A percentile compares a stretch with the other conserved stretches of the same genome.
Conservation (phyloP, 2,329 filamentous ascomycete genomes). For the Dactylellina sp. region DNA sequence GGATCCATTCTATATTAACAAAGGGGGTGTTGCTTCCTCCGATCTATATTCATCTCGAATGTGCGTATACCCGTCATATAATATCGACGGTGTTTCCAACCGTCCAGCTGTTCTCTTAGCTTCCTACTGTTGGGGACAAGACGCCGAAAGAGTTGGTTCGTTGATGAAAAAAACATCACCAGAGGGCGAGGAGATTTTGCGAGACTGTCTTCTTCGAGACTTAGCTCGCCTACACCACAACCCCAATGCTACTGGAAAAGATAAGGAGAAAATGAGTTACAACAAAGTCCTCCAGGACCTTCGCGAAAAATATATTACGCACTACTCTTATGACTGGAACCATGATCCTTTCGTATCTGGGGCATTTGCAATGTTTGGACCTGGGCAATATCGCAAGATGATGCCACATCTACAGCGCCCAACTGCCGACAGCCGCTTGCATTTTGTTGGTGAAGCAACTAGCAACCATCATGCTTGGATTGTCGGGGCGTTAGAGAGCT, state of each 20-base stretch:
- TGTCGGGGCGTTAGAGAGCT: slow-evolving; percentile 63
- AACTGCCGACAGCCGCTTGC: slow-evolving; percentile 61
- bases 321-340: slow-evolving; percentile 62
- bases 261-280: not conserved
- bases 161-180: slow-evolving; percentile 56
- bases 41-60: slow-evolving; percentile 62
- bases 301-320: slow-evolving; percentile 22
- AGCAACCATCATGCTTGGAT: slow-evolving; percentile 65
- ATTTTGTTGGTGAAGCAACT: slow-evolving; percentile 64
- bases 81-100: slow-evolving; percentile 38
- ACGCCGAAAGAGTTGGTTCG: slow-evolving; percentile 62
- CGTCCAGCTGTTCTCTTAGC: slow-evolving; percentile 62
- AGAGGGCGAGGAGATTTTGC: slow-evolving; percentile 59
- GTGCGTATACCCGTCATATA: slow-evolving; percentile 64
- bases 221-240: slow-evolving; percentile 61
- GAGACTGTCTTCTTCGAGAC: slow-evolving; percentile 61
- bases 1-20: slow-evolving; percentile 55
- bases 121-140: slow-evolving; percentile 64
- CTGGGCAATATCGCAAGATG: slow-evolving; percentile 64
- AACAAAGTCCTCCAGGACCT: slow-evolving; percentile 6
- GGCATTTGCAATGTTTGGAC: slow-evolving; percentile 65
- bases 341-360: slow-evolving; percentile 62
- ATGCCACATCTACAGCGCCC: slow-evolving; percentile 62
- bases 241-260: not conserved
- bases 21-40: slow-evolving; percentile 61